Conservation (phyloP, 371 early-diverging fungal genomes). For the Cokeromyces recurvatus region DNA sequence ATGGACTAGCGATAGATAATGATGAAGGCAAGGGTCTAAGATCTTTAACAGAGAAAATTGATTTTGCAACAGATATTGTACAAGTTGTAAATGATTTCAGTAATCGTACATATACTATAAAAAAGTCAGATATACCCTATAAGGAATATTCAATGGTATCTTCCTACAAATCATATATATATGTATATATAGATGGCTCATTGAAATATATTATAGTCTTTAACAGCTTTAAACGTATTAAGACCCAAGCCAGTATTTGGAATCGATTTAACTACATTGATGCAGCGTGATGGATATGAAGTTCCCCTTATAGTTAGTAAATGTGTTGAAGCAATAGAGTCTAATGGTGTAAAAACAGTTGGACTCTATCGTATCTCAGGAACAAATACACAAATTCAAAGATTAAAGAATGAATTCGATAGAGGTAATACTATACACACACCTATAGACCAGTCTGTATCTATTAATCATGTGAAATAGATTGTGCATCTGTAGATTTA, state of each 20-base stretch:
- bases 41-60: slow-evolving; percentile 52
- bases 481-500: slow-evolving; percentile 60
- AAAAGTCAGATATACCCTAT: slow-evolving; percentile 48
- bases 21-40: slow-evolving; percentile 44
- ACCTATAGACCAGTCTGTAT: no score
- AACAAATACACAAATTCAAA: slow-evolving; percentile 60
- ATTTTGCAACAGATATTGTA: slow-evolving; percentile 47
- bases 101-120: slow-evolving; percentile 11
- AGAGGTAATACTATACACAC: slow-evolving; percentile 49
- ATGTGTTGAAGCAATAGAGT: slow-evolving; percentile 77
- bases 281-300: slow-evolving; percentile 61
- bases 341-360: slow-evolving; percentile 51
- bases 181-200: no score
- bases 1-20: slow-evolving; percentile 28
- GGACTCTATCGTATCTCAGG: slow-evolving; percentile 89
- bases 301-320: slow-evolving; percentile 71
- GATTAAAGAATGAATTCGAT: slow-evolving; percentile 67
- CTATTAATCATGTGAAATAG: no score
- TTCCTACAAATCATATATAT: background rate
- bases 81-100: slow-evolving; percentile 35
- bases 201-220: no score
- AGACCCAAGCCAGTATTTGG: slow-evolving; percentile 71
- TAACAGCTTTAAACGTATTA: slow-evolving; percentile 50
- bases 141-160: slow-evolving; percentile 46
- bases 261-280: slow-evolving; percentile 49